Evolutionary conservation across 805 yeast species (phyloP).

Genomic region (Ogataea sp.): DNA sequence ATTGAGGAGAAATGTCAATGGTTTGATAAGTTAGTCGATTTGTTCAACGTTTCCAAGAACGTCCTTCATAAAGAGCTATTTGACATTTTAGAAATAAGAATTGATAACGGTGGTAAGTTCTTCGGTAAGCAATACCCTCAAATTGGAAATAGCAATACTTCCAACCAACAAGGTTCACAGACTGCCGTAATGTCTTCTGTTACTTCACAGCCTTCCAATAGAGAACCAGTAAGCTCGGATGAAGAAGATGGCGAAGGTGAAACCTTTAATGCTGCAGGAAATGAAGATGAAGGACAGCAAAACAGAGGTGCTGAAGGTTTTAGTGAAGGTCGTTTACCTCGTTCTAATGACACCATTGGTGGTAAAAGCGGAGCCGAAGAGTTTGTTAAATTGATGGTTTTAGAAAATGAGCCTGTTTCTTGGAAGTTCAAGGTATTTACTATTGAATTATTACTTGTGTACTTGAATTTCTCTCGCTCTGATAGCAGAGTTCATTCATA

Average conservation of each 20-base stretch:
- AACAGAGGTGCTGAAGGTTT: constrained; percentile 13
- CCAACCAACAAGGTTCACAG: background rate
- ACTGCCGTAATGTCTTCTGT: no score
- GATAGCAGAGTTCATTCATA: constrained; percentile 31
- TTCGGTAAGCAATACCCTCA: constrained; percentile 15
- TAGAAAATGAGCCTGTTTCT: constrained; percentile 45
- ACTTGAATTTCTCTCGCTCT: constrained; percentile 31
- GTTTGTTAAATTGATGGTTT: constrained; percentile 17
- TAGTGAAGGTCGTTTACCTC: constrained; percentile 7
- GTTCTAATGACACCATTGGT: background rate
- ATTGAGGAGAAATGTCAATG: constrained; percentile 15
- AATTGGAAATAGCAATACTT: no score
- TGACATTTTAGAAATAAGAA: constrained; percentile 17
- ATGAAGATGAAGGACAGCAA: constrained; percentile 4
- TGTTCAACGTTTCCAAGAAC: constrained; percentile 18
- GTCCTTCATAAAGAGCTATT: constrained; percentile 16
- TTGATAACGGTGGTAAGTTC: constrained; percentile 23
- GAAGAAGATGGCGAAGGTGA: constrained; percentile 2
- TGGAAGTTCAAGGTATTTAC: constrained; percentile 50
- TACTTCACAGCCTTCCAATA: background rate
- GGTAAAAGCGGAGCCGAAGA: background rate
- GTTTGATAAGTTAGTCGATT: constrained; percentile 20
- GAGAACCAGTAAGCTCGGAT: background rate
- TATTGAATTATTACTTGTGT: constrained; percentile 35
- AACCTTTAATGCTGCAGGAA: constrained; percentile 5